phyloP scores from a whole-genome alignment of 306 rosid genomes.

The Sicyos edulis region DNA sequence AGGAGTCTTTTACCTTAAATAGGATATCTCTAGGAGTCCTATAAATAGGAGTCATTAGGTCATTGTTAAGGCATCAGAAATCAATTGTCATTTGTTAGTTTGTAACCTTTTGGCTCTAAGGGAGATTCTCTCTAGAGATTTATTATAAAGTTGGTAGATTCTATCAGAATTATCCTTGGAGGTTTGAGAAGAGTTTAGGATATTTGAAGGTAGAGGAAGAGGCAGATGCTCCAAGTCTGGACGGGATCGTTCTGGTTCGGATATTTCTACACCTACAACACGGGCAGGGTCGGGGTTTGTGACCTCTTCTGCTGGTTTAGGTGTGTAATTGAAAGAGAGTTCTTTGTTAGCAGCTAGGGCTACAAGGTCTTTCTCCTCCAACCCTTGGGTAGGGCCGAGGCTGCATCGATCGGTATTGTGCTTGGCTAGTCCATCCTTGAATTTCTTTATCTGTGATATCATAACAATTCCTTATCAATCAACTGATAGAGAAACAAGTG shows the following conservation, averaged over 20 bases:
- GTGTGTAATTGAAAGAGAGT: conserved; percentile 56
- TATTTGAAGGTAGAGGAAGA: conserved; percentile 27
- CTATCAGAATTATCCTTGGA: conserved; percentile 30
- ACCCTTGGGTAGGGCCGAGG: conserved; percentile 70
- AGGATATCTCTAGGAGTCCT: too few relatives aligned
- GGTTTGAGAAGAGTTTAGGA: conserved; percentile 26
- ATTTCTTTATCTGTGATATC: conserved; percentile 69
- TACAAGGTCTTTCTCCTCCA: conserved; percentile 88
- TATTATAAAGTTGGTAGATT: conserved; percentile 76
- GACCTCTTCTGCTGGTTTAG: conserved; percentile 38
- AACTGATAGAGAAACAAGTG: neutral
- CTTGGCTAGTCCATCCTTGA: conserved; percentile 79
- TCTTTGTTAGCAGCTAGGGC: conserved; percentile 72
- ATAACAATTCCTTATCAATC: neutral
- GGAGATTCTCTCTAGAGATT: too few relatives aligned
- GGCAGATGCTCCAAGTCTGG: too few relatives aligned
- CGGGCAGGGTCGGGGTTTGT: neutral
- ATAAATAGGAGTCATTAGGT: too few relatives aligned
- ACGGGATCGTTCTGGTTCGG: conserved; percentile 15
- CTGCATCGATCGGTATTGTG: conserved; percentile 80
- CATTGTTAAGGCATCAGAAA: too few relatives aligned
- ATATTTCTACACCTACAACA: neutral
- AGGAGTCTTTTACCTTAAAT: too few relatives aligned
- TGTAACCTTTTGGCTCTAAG: too few relatives aligned
- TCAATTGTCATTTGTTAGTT: too few relatives aligned